These are phyloP conservation scores for Hymenoscyphus linearis DNA, from an alignment of 2,329 filamentous ascomycete species.

Conservation along the genomic window DNA sequence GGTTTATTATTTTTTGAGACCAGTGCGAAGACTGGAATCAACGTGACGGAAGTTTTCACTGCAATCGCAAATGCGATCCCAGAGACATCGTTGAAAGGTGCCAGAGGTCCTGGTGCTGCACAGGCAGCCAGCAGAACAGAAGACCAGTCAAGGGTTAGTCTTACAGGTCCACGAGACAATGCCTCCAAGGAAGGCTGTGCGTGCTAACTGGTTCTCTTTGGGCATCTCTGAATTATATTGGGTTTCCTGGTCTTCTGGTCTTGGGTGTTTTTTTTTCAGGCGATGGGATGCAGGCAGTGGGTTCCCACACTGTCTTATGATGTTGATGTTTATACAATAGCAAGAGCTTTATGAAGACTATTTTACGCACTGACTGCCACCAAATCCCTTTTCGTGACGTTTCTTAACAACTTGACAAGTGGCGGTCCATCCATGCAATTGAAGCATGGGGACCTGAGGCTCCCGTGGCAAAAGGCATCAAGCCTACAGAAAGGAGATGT, in stretches of 20 bases:
- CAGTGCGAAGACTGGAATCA: conserved; percentile 90
- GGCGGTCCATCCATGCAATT: not conserved
- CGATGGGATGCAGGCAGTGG: conserved; percentile 18
- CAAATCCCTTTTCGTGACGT: conserved; percentile 4
- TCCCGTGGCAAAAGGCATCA: not conserved
- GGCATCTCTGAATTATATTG: conserved; percentile 9
- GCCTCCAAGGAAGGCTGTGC: conserved; percentile 88
- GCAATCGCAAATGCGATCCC: conserved; percentile 98
- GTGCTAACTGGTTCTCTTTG: conserved; percentile 49
- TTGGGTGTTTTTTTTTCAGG: conserved; percentile 16
- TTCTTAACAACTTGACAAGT: not conserved
- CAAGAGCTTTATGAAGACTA: conserved; percentile 12
- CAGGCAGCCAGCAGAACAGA: conserved; percentile 51
- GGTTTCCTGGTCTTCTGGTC: conserved; percentile 13
- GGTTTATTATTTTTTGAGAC: conserved; percentile 95
- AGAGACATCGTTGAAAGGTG: conserved; percentile 89
- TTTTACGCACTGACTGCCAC: not conserved
- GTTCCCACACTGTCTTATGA: conserved; percentile 17
- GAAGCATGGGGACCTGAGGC: conserved; percentile 2
- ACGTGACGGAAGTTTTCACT: conserved; percentile 93
- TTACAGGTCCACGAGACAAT: conserved; percentile 66
- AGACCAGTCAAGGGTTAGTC: conserved; percentile 72
- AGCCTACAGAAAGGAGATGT: not conserved
- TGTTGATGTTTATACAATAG: conserved; percentile 27
- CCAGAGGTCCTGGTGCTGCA: conserved; percentile 63